Percentiles rank a stretch among this genome's conserved stretches.
phyloP scores from a whole-genome alignment of 2,329 filamentous ascomycete genomes.

The Paraconiothyrium sp. region DNA sequence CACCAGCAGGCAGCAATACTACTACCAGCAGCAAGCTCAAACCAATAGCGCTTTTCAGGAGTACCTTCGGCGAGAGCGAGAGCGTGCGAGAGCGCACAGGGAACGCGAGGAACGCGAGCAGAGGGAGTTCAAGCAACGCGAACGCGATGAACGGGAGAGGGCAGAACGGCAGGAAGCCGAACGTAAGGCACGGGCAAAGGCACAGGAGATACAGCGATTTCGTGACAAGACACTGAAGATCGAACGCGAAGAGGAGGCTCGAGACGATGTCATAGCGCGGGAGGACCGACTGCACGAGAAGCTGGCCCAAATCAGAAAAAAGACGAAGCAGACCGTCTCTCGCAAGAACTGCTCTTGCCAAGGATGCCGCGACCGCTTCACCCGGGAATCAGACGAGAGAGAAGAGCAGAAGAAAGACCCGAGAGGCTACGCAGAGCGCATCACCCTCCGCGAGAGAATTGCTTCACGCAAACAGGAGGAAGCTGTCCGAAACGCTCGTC shows the following conservation, averaged over 20 bases:
- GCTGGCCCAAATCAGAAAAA: neutral
- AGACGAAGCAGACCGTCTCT: neutral
- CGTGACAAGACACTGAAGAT: neutral
- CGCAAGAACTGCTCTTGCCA: slow-evolving; percentile 11
- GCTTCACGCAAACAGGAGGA: slow-evolving; percentile 6
- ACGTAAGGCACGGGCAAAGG: neutral
- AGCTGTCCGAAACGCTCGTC: neutral
- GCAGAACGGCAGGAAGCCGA: neutral
- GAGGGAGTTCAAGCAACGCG: neutral
- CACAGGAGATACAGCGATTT: neutral
- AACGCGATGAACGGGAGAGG: neutral
- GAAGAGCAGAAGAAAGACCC: neutral
- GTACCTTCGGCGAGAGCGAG: neutral
- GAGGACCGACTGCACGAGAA: slow-evolving; percentile 10
- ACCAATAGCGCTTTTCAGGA: neutral
- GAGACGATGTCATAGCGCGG: neutral
- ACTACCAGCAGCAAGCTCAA: neutral
- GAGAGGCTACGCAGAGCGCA: neutral
- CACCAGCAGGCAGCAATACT: no score
- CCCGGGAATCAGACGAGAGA: neutral
- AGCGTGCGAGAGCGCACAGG: neutral
- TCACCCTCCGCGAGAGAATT: neutral
- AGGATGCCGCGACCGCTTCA: slow-evolving; percentile 6
- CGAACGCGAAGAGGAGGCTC: neutral
- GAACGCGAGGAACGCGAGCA: neutral